A percentile compares a stretch with the other conserved stretches of the same genome.
These are phyloP conservation scores for Penicillium sp. DNA, from an alignment of 2,329 filamentous ascomycete genomes.

Conservation along the genomic window DNA sequence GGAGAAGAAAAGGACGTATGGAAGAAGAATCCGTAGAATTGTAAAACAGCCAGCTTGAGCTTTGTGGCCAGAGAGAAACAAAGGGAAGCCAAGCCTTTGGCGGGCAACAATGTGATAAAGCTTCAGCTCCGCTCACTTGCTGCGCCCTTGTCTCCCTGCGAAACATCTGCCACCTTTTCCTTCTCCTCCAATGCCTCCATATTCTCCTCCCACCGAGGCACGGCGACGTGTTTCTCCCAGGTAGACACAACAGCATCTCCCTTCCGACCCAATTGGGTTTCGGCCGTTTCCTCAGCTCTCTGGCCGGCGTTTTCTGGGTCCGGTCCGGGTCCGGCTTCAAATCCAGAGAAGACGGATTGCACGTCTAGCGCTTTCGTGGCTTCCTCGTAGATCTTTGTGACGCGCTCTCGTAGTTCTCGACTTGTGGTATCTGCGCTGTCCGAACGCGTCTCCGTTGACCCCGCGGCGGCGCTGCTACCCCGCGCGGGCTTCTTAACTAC, in stretches of 20 bases:
- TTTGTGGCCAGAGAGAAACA: neutral
- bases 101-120: neutral
- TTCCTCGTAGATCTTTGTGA: slow-evolving; percentile 38
- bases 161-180: slow-evolving; percentile 37
- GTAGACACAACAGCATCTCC: slow-evolving; percentile 33
- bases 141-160: slow-evolving; percentile 11
- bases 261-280: slow-evolving; percentile 31
- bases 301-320: slow-evolving; percentile 7
- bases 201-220: slow-evolving; percentile 44
- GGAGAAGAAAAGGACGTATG: neutral
- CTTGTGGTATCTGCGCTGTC: slow-evolving; percentile 29
- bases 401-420: slow-evolving; percentile 40
- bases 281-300: slow-evolving; percentile 28
- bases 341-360: slow-evolving; percentile 63
- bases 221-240: slow-evolving; percentile 37
- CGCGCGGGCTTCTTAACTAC: slow-evolving; percentile 33
- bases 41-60: neutral
- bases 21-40: neutral
- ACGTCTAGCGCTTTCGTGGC: slow-evolving; percentile 66
- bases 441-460: neutral
- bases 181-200: slow-evolving; percentile 44
- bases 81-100: neutral
- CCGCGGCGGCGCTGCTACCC: slow-evolving; percentile 15
- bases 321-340: slow-evolving; percentile 36
- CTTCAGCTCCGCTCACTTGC: slow-evolving; percentile 28